Percentiles rank a stretch among this genome's conserved stretches.
These are phyloP conservation scores for Eremomyces bilateralis DNA, from an alignment of 495 filamentous ascomycete species.

Conservation along the genomic window DNA sequence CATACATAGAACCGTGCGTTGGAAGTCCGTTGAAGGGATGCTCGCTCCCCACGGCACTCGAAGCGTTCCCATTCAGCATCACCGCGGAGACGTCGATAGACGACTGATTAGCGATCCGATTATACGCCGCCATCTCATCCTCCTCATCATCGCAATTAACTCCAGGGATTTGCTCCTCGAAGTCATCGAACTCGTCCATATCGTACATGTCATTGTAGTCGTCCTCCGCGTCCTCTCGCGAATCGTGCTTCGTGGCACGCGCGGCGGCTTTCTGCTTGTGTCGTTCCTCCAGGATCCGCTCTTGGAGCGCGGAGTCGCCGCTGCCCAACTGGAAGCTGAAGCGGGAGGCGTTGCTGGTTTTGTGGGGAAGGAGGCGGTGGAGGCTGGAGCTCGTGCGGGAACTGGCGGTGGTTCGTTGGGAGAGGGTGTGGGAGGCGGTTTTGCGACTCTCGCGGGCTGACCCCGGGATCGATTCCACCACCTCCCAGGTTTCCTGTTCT, in stretches of 20 bases:
- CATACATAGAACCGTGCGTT: no score
- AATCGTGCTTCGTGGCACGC: slow-evolving; percentile 21
- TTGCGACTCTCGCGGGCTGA: slow-evolving; percentile 3
- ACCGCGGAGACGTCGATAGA: no score
- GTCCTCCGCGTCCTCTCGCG: slow-evolving; percentile 1
- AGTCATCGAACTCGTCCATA: background rate
- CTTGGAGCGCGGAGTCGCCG: slow-evolving; percentile 56
- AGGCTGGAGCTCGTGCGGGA: background rate
- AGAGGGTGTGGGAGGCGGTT: slow-evolving; percentile 3
- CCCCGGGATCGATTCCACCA: no score
- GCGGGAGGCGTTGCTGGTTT: slow-evolving; percentile 68
- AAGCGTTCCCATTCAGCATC: no score
- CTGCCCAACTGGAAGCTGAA: slow-evolving; percentile 80
- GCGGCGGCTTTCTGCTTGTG: slow-evolving; percentile 50
- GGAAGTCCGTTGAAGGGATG: no score
- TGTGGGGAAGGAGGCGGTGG: slow-evolving; percentile 30
- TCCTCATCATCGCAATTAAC: background rate
- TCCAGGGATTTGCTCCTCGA: background rate
- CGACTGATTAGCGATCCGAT: no score
- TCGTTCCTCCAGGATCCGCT: slow-evolving; percentile 67
- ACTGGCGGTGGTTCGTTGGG: background rate
- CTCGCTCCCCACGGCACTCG: no score
- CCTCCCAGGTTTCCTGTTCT: no score
- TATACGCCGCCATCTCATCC: no score
- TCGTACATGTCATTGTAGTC: background rate